Percentiles rank a stretch among this genome's conserved stretches.
Evolutionary conservation across 2,329 filamentous ascomycete species (phyloP).

Genomic region (Colletotrichum euphorbiae): DNA sequence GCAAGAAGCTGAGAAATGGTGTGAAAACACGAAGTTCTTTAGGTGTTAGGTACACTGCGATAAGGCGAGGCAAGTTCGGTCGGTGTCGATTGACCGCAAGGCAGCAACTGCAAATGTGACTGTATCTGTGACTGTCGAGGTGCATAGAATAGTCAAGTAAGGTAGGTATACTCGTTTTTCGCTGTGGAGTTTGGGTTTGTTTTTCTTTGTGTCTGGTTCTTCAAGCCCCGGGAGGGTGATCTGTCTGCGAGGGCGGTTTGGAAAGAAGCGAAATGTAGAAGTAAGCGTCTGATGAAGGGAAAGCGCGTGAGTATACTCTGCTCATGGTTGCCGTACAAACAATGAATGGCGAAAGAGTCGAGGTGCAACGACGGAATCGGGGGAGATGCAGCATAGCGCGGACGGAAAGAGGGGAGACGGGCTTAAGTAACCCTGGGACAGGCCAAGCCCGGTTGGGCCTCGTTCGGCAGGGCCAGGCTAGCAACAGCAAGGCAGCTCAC

Average conservation of each 20-base stretch:
- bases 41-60: neutral
- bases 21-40: neutral
- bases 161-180: constrained; percentile 2
- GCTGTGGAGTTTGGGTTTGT: neutral
- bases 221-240: constrained; percentile 35
- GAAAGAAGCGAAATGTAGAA: constrained; percentile 35
- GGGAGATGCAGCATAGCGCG: constrained; percentile 3
- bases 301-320: constrained; percentile 35
- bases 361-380: constrained; percentile 13
- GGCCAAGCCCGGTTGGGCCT: constrained; percentile 27
- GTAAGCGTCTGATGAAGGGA: constrained; percentile 28
- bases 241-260: constrained; percentile 24
- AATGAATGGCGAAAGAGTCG: constrained; percentile 25
- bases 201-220: neutral
- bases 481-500: no score
- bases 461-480: constrained; percentile 13
- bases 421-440: constrained; percentile 36
- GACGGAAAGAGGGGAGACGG: constrained; percentile 33
- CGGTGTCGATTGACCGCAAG: neutral
- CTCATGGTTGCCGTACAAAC: constrained; percentile 39
- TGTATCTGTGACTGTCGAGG: neutral
- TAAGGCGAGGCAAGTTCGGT: constrained; percentile 1
- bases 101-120: constrained; percentile 1
- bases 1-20: neutral
- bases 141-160: neutral